phyloP scores from a whole-genome alignment of 2,329 filamentous ascomycete genomes.

The Ustilaginoidea virens region DNA sequence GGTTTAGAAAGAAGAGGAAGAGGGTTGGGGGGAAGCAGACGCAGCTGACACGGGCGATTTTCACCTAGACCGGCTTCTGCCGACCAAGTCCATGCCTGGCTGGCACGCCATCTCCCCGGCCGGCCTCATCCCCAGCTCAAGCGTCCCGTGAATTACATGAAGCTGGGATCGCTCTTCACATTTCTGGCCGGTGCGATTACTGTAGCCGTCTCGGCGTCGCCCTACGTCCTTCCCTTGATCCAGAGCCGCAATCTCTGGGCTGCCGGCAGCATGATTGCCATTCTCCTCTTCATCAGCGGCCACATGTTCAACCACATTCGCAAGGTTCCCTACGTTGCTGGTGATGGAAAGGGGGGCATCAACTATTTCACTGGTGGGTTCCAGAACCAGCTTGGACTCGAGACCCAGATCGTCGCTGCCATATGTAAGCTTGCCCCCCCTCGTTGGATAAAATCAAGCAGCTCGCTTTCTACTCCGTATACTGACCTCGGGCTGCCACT shows the following conservation, averaged over 20 bases:
- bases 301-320: conserved; percentile 99
- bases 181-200: conserved; percentile 56
- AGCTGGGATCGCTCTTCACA: conserved; percentile 52
- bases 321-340: conserved; percentile 81
- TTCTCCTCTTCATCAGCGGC: conserved; percentile 85
- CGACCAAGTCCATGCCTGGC: conserved; percentile 65
- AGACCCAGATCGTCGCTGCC: conserved; percentile 88
- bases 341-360: conserved; percentile 72
- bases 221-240: conserved; percentile 66
- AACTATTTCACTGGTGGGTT: conserved; percentile 86
- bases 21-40: too few species aligned
- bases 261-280: conserved; percentile 70
- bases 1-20: too few species aligned
- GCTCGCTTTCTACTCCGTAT: too few species aligned
- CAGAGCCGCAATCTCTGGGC: conserved; percentile 93
- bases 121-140: conserved; percentile 62
- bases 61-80: conserved; percentile 49
- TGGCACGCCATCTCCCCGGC: conserved; percentile 63
- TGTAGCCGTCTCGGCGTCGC: conserved; percentile 53
- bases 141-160: conserved; percentile 77
- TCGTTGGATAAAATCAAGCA: too few species aligned
- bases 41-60: too few species aligned
- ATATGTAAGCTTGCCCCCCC: conserved; percentile 75
- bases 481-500: too few species aligned
- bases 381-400: conserved; percentile 82